A percentile compares a stretch with the other conserved stretches of the same genome.
phyloP scores from a whole-genome alignment of 1,284 basidiomycete species.

The Coriolopsis trogii region DNA sequence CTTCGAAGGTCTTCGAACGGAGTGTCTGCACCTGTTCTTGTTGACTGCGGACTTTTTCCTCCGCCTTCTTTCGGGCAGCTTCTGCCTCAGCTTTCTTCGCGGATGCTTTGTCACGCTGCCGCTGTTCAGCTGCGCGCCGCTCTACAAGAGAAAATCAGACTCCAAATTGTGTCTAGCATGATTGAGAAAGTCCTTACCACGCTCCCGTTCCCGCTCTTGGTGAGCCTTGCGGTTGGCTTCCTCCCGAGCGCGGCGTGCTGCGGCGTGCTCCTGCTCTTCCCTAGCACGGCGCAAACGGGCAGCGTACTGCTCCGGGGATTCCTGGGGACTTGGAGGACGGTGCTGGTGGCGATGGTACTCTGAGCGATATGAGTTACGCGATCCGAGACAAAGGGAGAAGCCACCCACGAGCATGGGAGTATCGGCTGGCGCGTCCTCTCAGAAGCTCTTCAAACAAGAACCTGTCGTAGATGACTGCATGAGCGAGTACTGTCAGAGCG shows the following conservation, averaged over 20 bases:
- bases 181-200: constrained; percentile 41
- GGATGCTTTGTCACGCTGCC: constrained; percentile 56
- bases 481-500: not conserved
- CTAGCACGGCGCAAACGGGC: constrained; percentile 50
- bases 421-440: constrained; percentile 40
- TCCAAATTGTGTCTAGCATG: not conserved
- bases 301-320: constrained; percentile 52
- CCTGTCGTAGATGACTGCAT: constrained; percentile 31
- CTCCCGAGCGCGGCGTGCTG: constrained; percentile 51
- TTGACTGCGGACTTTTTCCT: constrained; percentile 47
- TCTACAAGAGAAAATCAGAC: constrained; percentile 30
- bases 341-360: constrained; percentile 16
- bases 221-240: constrained; percentile 47
- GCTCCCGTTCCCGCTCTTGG: constrained; percentile 51
- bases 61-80: constrained; percentile 52
- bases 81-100: constrained; percentile 59
- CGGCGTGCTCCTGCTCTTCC: constrained; percentile 57
- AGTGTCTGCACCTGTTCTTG: constrained; percentile 52
- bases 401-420: constrained; percentile 32
- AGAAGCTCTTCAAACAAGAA: constrained; percentile 51
- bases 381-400: too few relatives aligned
- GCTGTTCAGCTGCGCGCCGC: constrained; percentile 55
- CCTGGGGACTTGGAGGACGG: constrained; percentile 42
- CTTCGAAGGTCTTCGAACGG: constrained; percentile 63
- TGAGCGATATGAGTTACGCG: not conserved